Percentiles rank a stretch among this genome's conserved stretches.
Conservation (phyloP, 2,329 filamentous ascomycete species). For the Fusarium veterinarium region DNA sequence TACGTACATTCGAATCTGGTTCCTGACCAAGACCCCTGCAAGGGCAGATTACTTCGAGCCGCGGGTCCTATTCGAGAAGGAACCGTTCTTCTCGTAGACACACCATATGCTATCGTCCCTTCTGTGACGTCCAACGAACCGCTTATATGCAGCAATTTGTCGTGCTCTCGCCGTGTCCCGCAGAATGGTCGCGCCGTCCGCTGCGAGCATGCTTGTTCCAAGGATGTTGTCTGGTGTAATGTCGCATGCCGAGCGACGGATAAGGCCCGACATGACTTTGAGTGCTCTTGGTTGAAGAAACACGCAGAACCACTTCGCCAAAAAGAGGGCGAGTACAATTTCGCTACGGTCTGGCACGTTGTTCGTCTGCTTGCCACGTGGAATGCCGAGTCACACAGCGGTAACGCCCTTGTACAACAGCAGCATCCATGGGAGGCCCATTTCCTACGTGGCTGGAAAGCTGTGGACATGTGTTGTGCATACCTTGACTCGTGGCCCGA, state of each 20-base stretch:
- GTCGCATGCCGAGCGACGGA: constrained; percentile 37
- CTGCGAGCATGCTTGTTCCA: constrained; percentile 36
- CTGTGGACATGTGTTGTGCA: constrained; percentile 42
- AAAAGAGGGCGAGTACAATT: constrained; percentile 43
- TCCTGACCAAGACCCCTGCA: constrained; percentile 42
- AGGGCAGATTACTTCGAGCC: constrained; percentile 43
- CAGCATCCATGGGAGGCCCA: constrained; percentile 19
- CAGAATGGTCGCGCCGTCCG: constrained; percentile 13
- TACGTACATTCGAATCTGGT: constrained; percentile 39
- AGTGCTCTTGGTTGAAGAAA: constrained; percentile 44
- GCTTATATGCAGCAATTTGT: constrained; percentile 45
- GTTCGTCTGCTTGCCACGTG: constrained; percentile 44
- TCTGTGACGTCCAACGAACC: constrained; percentile 32
- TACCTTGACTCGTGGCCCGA: constrained; percentile 48
- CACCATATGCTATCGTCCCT: constrained; percentile 45
- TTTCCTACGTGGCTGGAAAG: constrained; percentile 43
- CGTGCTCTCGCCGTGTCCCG: constrained; percentile 38
- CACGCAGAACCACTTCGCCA: constrained; percentile 26
- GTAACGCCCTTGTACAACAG: neutral
- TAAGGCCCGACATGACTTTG: constrained; percentile 39
- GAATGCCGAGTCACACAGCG: constrained; percentile 30
- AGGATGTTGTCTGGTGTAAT: constrained; percentile 46
- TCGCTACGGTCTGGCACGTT: constrained; percentile 46
- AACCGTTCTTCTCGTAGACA: constrained; percentile 44
- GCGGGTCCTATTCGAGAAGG: constrained; percentile 38